Conservation (phyloP, 129 eudicot genomes). For the Ambrosia trifida region DNA sequence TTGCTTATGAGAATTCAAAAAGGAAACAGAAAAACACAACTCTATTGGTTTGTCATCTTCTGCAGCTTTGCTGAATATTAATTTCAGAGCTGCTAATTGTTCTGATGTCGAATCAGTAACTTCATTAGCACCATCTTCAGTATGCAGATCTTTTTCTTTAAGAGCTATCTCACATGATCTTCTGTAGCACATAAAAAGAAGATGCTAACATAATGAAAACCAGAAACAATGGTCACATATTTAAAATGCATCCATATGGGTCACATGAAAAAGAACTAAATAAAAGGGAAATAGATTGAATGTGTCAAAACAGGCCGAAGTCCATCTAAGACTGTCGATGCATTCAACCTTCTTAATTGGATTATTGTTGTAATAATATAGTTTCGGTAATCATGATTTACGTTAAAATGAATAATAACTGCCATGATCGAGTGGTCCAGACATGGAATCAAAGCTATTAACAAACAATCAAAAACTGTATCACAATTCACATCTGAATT, state of each 20-base stretch:
- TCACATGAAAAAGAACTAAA: no score
- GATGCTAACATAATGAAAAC: background rate
- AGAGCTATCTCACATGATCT: slow-evolving; percentile 78
- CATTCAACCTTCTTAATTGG: no score
- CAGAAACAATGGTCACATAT: background rate
- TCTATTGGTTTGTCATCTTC: slow-evolving; percentile 76
- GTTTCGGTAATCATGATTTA: background rate
- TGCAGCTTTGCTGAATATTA: slow-evolving; percentile 65
- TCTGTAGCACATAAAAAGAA: slow-evolving; percentile 47
- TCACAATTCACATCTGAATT: no score
- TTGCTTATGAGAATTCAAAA: background rate
- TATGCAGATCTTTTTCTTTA: slow-evolving; percentile 42
- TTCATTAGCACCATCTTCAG: slow-evolving; percentile 52
- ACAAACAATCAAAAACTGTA: no score
- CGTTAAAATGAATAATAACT: background rate
- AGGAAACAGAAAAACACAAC: slow-evolving; percentile 33
- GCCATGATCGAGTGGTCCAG: no score
- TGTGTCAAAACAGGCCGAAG: no score
- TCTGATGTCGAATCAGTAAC: slow-evolving; percentile 22
- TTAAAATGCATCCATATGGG: background rate
- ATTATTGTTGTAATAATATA: no score
- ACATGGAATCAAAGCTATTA: no score
- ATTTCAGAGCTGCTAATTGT: slow-evolving; percentile 54
- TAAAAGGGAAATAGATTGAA: no score
- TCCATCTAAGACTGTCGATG: no score